Percentiles rank a stretch among this genome's conserved stretches.
Conservation (phyloP, 495 filamentous ascomycete species). For the Penicillium riverlandense region DNA sequence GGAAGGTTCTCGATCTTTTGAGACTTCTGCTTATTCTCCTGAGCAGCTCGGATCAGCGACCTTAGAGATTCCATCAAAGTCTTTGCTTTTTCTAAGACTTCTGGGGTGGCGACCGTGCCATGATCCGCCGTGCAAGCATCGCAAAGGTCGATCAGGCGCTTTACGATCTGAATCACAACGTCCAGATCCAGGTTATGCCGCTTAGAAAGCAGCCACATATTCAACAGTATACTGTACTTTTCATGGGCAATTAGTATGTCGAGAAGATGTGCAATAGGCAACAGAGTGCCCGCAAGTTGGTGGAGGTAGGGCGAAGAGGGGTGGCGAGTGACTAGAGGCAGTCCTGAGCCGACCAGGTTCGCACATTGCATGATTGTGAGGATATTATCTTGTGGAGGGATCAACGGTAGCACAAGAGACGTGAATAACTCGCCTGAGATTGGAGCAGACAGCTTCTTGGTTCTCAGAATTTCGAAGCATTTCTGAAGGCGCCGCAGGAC, state of each 20-base stretch:
- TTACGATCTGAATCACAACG: background rate
- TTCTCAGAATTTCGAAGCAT: conserved; percentile 3
- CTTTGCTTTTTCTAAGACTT: background rate
- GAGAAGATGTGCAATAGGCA: background rate
- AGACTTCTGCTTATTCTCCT: background rate
- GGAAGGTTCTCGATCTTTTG: background rate
- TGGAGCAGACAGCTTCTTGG: background rate
- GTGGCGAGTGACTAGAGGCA: background rate
- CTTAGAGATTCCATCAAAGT: background rate
- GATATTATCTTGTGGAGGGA: background rate
- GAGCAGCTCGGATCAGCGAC: background rate
- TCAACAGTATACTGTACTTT: background rate
- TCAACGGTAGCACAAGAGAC: background rate
- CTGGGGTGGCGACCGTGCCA: background rate
- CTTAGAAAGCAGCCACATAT: conserved; percentile 4
- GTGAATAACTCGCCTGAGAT: conserved; percentile 5
- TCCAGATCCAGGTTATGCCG: conserved; percentile 1
- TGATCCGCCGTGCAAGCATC: conserved; percentile 4
- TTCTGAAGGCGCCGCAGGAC: conserved; percentile 1
- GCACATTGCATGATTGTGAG: background rate
- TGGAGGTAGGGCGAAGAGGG: background rate
- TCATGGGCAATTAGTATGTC: conserved; percentile 4
- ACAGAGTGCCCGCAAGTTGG: background rate
- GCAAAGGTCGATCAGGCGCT: conserved; percentile 1
- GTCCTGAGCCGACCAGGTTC: conserved; percentile 5